Base-by-base conservation (phyloP, 1,284 basidiomycete species). In the Irpex lacteus region DNA sequence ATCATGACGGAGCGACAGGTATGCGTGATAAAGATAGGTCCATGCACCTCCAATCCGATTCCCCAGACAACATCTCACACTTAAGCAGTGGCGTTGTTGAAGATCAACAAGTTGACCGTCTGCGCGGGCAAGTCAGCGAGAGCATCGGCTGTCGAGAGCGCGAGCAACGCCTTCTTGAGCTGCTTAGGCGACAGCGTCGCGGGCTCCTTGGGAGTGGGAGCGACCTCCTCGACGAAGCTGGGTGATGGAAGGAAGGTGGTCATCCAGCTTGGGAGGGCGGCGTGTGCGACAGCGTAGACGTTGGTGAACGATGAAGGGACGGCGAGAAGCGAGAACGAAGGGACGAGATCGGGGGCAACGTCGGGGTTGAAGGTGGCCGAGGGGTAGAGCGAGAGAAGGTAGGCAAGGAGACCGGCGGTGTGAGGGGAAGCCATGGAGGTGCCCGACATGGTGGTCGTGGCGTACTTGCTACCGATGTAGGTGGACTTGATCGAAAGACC, bases 301-400 rank as follows among this genome's bases (percentile, higher is more conserved):
- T 81, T 74, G 53, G 68, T 65, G 67, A 70, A 66, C 59, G 71
- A 71, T 36, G 65, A 66, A 61, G 69, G 65, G 58, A 68, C 62
- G 49, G 68, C 63, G 7, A 60, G 50, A 59, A 67, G 61, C 40
- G 74, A 62, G 44, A 67, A 56, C 7, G 66, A 40, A 15, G 73
- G 73, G 21, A 74, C 68, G 62, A 77, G 70, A 63, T 71, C 74
- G 68, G 70, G 72, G 1, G 65, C 69, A 44, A 78, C 65, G 8
- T 71, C 69, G n/a, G 80, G 79, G 74, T 80, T 71, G 78, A 87
- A 86, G 8, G 78, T 78, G 56, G 74, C 72, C 36, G 79, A 78
- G 47, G 83, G 83, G 77, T 86, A 82, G 69, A 87, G 78, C 44
- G 88, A 90, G 65, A 94, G 84, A 66, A 91, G 82, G 81, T 91